Evolutionary conservation across 23 red algal species (phyloP), one percentile per base, ranked within the genome.

Genomic region (Rhodosorus marinus): DNA sequence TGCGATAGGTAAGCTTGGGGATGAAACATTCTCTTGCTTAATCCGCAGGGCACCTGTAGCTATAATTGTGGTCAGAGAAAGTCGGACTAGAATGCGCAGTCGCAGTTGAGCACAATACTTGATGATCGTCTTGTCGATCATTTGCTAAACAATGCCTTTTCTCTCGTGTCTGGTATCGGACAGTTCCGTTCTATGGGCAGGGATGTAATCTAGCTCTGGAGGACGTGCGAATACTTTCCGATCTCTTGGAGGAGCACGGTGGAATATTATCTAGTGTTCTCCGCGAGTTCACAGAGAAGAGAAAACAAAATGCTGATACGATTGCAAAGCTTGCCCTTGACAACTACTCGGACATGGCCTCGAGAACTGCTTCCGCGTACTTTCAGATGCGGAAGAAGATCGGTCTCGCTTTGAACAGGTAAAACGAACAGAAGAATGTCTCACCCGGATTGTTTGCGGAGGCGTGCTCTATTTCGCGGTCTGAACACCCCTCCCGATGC

Each of bases 141-240:
- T n/a, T n/a, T n/a, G n/a, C n/a, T n/a, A n/a, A n/a, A n/a, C n/a
- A n/a, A n/a, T n/a, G n/a, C n/a, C n/a, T n/a, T n/a, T n/a, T n/a
- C n/a, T n/a, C n/a, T n/a, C n/a, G 2, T 2, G 31, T 52, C 33
- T n/a, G n/a, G n/a, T n/a, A n/a, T n/a, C n/a, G n/a, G n/a, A n/a
- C n/a, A n/a, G 90, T 98, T 27, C 90, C 90, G 6, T 98, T 98
- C 54, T 98, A 80, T 55, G 90, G 90, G 11, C 90, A 98, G 65
- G 90, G 90, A 20, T 85, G 77, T 54, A 98, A 98, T 57, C 75
- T 77, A 33, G 90, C 78, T 26, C 62, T 98, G 47, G 90, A 98
- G 54, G 90, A 81, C 41, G 64, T 53, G 9, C 72, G 72, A 35
- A 51, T 84, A 15, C 51, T 98, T 0, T 67, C 57, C 1, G 72